Evolutionary conservation across 345 rosid genomes (phyloP).

Genomic region (Salix purpurea): DNA sequence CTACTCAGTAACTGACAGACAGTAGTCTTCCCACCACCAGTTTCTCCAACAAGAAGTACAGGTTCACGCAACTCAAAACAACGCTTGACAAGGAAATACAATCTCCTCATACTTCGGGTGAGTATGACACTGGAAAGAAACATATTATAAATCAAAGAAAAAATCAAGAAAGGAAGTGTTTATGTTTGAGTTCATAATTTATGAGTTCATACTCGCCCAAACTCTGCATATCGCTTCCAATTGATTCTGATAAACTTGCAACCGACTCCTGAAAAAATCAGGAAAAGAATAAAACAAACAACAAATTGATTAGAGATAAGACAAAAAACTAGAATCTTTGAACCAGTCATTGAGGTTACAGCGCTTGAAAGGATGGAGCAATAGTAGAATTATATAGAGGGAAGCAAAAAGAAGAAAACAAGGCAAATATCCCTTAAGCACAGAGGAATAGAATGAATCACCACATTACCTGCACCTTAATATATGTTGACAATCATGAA

Average conservation of each 20-base stretch:
- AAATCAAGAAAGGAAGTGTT: constrained; percentile 10
- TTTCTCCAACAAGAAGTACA: constrained; percentile 96
- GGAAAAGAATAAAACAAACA: neutral
- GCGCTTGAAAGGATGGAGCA: neutral
- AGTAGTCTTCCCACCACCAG: constrained; percentile 98
- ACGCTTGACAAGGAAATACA: constrained; percentile 68
- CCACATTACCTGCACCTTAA: too few relatives aligned
- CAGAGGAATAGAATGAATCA: too few relatives aligned
- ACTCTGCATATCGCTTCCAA: constrained; percentile 17
- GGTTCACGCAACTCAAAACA: constrained; percentile 85
- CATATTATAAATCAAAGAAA: constrained; percentile 8
- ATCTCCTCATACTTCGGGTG: constrained; percentile 83
- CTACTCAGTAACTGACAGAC: constrained; percentile 75
- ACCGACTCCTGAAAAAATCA: constrained; percentile 40
- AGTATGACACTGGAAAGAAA: constrained; percentile 49
- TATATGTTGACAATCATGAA: neutral
- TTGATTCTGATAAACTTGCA: constrained; percentile 27
- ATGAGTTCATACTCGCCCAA: constrained; percentile 38
- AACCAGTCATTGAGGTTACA: neutral
- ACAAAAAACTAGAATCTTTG: neutral
- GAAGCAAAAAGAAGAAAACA: neutral
- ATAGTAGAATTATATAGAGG: neutral
- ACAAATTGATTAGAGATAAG: neutral
- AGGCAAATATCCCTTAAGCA: neutral
- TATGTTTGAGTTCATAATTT: neutral